Evolutionary conservation across 345 rosid genomes (phyloP).

Genomic region (Brassica napus): Da-Ae NC_063452.1:12197001-12197500

Average conservation of each 20-base stretch:
- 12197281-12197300: background rate
- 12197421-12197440: background rate
- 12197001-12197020: background rate
- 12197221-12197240: background rate
- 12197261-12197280: background rate
- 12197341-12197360: background rate
- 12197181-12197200: background rate
- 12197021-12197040: background rate
- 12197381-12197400: background rate
- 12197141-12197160: background rate
- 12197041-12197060: background rate
- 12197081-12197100: background rate
- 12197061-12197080: background rate
- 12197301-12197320: background rate
- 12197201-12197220: background rate
- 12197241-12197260: background rate
- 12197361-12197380: background rate
- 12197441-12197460: background rate
- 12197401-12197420: background rate
- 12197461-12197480: background rate
- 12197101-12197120: background rate
- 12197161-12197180: background rate
- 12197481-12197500: background rate
- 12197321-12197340: background rate
- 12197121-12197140: background rate